phyloP scores from a whole-genome alignment of 176 grass and related monocot genomes.

The Zizania latifolia region DNA sequence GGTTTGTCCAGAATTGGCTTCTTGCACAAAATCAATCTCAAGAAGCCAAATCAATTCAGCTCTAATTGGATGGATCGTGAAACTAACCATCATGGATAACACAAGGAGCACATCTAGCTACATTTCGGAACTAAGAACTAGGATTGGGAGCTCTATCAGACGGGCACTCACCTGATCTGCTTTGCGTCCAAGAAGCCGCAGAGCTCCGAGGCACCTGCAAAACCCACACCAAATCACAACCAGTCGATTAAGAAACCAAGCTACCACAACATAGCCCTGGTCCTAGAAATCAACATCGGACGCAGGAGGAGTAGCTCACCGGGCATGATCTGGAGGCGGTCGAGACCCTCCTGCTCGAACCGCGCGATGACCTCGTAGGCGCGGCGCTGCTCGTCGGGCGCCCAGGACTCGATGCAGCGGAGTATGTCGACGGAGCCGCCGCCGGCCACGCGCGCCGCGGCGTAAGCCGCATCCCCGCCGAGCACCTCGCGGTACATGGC shows the following conservation, averaged over 20 bases:
- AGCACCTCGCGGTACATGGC: slow-evolving; percentile 91
- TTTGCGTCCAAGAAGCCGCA: slow-evolving; percentile 68
- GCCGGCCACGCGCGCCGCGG: slow-evolving; percentile 31
- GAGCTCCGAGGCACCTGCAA: slow-evolving; percentile 72
- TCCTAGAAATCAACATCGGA: neutral
- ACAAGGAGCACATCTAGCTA: neutral
- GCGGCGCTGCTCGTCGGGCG: slow-evolving; percentile 49
- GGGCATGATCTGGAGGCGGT: slow-evolving; percentile 93
- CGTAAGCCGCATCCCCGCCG: slow-evolving; percentile 52
- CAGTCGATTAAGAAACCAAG: neutral
- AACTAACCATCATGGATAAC: no score
- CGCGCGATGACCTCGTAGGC: slow-evolving; percentile 77
- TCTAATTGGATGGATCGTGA: no score
- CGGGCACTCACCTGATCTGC: slow-evolving; percentile 56
- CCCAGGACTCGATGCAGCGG: slow-evolving; percentile 62
- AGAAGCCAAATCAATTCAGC: no score
- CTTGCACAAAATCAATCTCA: no score
- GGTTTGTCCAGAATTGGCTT: no score
- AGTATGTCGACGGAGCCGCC: slow-evolving; percentile 74
- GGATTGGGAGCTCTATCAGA: neutral
- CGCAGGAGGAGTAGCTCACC: slow-evolving; percentile 24
- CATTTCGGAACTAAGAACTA: neutral
- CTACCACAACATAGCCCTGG: neutral
- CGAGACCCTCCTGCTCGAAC: slow-evolving; percentile 80
- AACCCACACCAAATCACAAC: neutral